Base-by-base conservation (phyloP, 1,139 yeast species). In the Arxiozyma bovina region DNA sequence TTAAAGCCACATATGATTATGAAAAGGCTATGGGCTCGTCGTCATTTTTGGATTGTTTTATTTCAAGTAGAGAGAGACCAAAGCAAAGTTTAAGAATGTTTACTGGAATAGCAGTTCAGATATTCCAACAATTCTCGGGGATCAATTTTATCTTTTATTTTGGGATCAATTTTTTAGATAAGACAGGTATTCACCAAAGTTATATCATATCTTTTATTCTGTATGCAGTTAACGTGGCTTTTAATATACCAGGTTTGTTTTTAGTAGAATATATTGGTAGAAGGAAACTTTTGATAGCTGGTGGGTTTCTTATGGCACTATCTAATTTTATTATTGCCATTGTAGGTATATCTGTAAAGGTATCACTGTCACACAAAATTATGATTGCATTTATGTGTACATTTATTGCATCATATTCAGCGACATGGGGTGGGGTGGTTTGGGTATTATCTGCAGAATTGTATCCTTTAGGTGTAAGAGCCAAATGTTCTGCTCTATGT, bases 341-440 rank as follows among this genome's bases (percentile, higher is more conserved):
- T 40, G 81, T 83, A 43, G 93, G 93, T 44, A 78, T 78, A 15
- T 74, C 81, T 7, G 74, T 81, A 2, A 56, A 73, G 45, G 73
- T 81, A 20, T 70, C 73, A 1, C 67, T 72, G 50, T 77, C 87
- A 30, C 89, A 89, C 64, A 77, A 84, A 66, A 87, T 86, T 49
- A 79, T 82, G 93, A 85, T 88, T 70, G 83, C 87, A 65, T 79
- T 88, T 62, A 82, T 91, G 40, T 85, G 94, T 70, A 67, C 86
- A 57, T 89, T 82, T 74, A 86, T 89, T 61, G 85, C 86, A 71
- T 82, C 82, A 68, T 88, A 87, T 69, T 93, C 96, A 42, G 78
- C 86, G 42, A 83, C 95, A 3, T 88, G 96, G 96, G 96, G 94
- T 55, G 95, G 96, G 60, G 83, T 85, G 59, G 87, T 84, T 48